Evolutionary conservation across 768 basidiomycete genomes (phyloP), one percentile per base, ranked within the genome.

Genomic region (Mycena belliarum): DNA sequence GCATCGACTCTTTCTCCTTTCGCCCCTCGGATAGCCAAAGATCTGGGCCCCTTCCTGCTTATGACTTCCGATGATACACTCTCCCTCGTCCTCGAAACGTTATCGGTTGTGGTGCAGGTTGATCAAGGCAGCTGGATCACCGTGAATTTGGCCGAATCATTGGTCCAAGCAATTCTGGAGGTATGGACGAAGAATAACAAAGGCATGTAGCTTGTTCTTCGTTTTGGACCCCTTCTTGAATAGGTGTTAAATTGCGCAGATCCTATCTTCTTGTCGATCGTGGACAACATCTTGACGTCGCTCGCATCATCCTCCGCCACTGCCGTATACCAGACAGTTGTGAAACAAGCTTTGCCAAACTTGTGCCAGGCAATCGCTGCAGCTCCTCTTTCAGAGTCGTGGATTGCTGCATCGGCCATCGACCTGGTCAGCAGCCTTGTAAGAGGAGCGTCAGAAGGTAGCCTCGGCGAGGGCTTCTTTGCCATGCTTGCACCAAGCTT

Each of bases 151-250:
- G 86, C 90, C 0, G 75, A 75, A 6, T 82, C 87, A 1, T 75
- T 98, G 21, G 84, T 88, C 11, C 68, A 79, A 12, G 85, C 87
- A 4, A 73, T 88, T 11, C 77, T 96, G 38, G 85, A 91, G 40
- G 88, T 91, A 21, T 98, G 94, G 94, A 79, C 82, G 42, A 88
- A 87, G 69, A 94, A 93, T 61, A 90, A 85, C 66, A 91, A 88
- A 78, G 95, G 95, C 91, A 45, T 37, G 18, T n/a, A n/a, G n/a
- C 29, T 28, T 14, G 16, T 21, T 12, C 18, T 10, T 26, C 2
- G 26, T 47, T 33, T 20, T 41, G 60, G 26, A 23, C 47, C 26
- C 9, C 5, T 20, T 37, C 38, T 28, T n/a, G n/a, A 32, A 52
- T 9, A 15, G 50, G 40, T 40, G 12, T 29, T 37, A 8, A 28